Base-by-base conservation (phyloP, 805 yeast species). In the Soucietia sequanensis region DNA sequence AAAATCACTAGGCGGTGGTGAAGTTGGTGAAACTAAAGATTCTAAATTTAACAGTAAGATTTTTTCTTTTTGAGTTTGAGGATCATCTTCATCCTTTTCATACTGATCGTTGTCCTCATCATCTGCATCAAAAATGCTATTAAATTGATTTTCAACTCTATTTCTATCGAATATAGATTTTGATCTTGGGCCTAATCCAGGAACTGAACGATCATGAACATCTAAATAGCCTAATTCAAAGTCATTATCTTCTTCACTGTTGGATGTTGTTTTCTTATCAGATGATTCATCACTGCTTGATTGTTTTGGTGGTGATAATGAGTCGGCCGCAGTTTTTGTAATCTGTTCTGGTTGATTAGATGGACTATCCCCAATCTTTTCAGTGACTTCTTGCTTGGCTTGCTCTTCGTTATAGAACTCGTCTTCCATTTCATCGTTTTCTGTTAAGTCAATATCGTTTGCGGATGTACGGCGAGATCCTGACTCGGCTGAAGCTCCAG, bases 1-100 rank as follows among this genome's bases (percentile, higher is more conserved):
- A 28, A 63, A 58, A 39, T 76, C 80, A 10, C 74, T 64, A 4
- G 88, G 80, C 10, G 77, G 68, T 2, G 77, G 72, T 0, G 83
- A 65, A 34, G 69, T 63, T 2, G 81, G 76, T 0, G 79, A 69
- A 0, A 81, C 76, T 36, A 81, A 50, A 30, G 71, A 74, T 46
- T 78, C 85, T 29, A 83, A 58, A 1, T 84, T 77, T 6, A 80
- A 33, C 10, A 37, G 20, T 1, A 39, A 33, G 2, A 41, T 37
- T 5, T 40, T 37, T 4, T 47, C 58, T 15, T 38, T 36, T n/a
- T 29, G 23, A 12, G 31, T 21, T 19, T 29, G 31, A 14, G 4
- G 11, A 8, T 42, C 44, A 10, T 52, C 46, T 6, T 52, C 54
- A 13, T 30, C 45, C 2, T 48, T 56, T 16, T 38, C 47, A 5